phyloP scores from a whole-genome alignment of 2,329 filamentous ascomycete genomes.

The Trichoderma atrobrunneum region DNA sequence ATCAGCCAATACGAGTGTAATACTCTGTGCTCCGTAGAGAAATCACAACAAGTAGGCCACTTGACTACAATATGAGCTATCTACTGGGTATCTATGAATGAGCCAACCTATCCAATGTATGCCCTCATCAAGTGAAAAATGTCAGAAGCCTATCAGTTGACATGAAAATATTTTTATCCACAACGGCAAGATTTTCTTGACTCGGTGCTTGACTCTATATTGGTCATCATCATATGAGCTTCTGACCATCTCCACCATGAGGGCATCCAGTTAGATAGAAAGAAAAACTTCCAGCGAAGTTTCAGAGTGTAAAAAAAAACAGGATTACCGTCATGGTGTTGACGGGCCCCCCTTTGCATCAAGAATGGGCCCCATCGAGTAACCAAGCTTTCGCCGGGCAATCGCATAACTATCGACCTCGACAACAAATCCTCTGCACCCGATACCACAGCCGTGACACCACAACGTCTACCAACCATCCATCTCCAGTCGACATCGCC shows the following conservation, averaged over 20 bases:
- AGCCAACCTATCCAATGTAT: not conserved
- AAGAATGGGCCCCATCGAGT: constrained; percentile 99
- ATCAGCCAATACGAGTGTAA: not conserved
- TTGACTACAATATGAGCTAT: not conserved
- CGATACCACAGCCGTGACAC: constrained; percentile 40
- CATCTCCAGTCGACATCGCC: constrained; percentile 26
- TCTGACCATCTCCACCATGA: constrained; percentile 28
- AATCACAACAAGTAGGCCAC: not conserved
- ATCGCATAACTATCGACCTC: constrained; percentile 99
- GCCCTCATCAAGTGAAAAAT: not conserved
- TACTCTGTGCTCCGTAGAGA: not conserved
- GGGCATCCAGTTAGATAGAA: constrained; percentile 12
- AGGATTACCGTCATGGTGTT: constrained; percentile 26
- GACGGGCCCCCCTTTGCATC: constrained; percentile 76
- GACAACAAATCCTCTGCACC: constrained; percentile 74
- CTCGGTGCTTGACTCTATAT: constrained; percentile 99
- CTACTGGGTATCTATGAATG: not conserved
- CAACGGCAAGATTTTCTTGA: constrained; percentile 29
- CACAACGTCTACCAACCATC: constrained; percentile 47
- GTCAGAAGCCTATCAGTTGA: constrained; percentile 19
- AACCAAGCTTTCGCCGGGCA: constrained; percentile 67
- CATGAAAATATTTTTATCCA: constrained; percentile 28
- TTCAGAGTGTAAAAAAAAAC: constrained; percentile 36
- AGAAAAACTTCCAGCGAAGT: constrained; percentile 43
- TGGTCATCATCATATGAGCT: constrained; percentile 87